Base-by-base conservation (phyloP, 2,329 filamentous ascomycete genomes). In the Sphaerostilbella broomeana region DNA sequence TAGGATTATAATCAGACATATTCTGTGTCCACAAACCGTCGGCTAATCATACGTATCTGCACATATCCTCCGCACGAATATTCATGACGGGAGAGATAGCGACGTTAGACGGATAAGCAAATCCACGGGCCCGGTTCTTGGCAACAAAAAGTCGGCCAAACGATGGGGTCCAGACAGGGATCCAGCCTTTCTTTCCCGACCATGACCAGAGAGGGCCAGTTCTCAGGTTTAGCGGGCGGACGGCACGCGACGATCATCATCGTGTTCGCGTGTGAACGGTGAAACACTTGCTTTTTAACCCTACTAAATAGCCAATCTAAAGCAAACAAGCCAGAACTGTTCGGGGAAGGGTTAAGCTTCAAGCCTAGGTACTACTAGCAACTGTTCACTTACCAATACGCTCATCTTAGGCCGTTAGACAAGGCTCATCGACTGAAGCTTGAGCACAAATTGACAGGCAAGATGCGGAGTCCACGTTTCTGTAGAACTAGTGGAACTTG, bases 51-150 rank as follows among this genome's bases (percentile, higher is more conserved):
- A 28, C 35, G 30, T 34, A 18, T n/a, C 19, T 13, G 38, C 30
- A 32, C 20, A 26, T 13, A 27, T 25, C 12, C 22, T 8, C 22
- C 27, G 15, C 27, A 28, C 17, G 20, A 18, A 40, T 35, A 32
- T 32, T 24, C 30, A 26, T 22, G 29, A 38, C 24, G 31, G 40
- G 31, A 37, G 24, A 32, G 36, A 40, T 31, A 22, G 13, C 26
- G 31, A 38, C 25, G 36, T 30, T 28, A 10, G 20, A 21, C 19
- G 35, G 41, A 12, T 17, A 30, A 31, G 20, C 12, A 35, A 43
- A 35, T 40, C 41, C 41, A 40, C 30, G 41, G 41, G 41, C 41
- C 41, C 41, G 41, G 41, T 43, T 43, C 41, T 43, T 43, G 41
- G 41, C 41, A 19, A 43, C 41, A n/a, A n/a, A 24, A 34, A 24